Evolutionary conservation across 139 green algal genomes (phyloP).

Genomic region (Penium margaritaceum): DNA sequence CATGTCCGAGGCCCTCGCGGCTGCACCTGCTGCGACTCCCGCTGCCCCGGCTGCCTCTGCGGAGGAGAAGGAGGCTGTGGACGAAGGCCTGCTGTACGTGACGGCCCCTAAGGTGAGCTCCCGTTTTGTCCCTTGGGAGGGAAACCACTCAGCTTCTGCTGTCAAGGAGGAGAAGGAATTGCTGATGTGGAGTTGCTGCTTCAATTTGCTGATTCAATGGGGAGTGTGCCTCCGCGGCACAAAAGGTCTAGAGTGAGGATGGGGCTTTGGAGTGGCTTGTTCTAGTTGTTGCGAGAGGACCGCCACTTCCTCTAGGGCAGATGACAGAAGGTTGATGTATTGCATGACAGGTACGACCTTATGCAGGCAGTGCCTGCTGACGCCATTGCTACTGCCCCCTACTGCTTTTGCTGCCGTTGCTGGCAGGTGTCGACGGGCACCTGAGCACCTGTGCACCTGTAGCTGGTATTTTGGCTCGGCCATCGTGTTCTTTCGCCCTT

Average conservation of each 20-base stretch:
- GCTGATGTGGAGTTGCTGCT: no score
- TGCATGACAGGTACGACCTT: no score
- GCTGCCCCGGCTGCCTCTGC: conserved; percentile 6
- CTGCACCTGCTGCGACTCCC: neutral
- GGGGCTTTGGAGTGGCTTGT: no score
- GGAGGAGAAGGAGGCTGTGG: conserved; percentile 43
- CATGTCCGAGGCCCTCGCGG: neutral
- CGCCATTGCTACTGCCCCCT: neutral
- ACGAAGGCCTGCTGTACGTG: conserved; percentile 66
- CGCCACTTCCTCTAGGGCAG: no score
- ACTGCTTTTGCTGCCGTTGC: neutral
- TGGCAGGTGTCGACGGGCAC: no score
- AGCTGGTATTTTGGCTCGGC: neutral
- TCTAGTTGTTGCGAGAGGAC: no score
- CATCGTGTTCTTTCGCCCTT: neutral
- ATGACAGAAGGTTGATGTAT: no score
- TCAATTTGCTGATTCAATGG: no score
- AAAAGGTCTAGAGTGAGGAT: no score
- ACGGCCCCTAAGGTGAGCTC: conserved; percentile 55
- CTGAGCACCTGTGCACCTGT: no score
- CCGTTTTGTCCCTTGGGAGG: neutral
- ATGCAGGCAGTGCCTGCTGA: neutral
- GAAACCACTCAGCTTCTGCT: neutral
- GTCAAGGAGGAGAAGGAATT: no score
- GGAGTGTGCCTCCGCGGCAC: no score